Evolutionary conservation across 2,329 filamentous ascomycete species (phyloP).

Genomic region (Botrytis sinoallii): DNA sequence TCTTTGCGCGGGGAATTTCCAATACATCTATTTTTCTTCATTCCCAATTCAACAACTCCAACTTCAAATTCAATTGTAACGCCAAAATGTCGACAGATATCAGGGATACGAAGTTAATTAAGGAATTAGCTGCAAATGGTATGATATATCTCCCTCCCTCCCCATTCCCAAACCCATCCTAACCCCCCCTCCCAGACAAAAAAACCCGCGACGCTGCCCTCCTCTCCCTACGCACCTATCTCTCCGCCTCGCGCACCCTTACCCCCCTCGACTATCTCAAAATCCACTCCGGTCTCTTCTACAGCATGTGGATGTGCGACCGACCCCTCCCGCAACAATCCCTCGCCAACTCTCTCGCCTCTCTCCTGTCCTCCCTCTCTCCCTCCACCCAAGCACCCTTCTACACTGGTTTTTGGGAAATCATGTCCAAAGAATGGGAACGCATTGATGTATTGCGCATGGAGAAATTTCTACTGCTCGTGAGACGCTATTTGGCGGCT

Average conservation of each 20-base stretch:
- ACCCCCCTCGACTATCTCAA: constrained; percentile 72
- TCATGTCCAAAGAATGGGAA: constrained; percentile 66
- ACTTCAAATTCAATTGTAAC: not conserved
- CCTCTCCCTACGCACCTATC: constrained; percentile 72
- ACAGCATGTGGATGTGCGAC: constrained; percentile 91
- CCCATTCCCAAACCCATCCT: not conserved
- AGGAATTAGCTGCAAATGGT: constrained; percentile 40
- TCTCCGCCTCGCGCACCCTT: constrained; percentile 59
- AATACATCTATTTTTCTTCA: not conserved
- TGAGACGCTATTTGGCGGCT: constrained; percentile 74
- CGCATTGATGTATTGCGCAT: constrained; percentile 72
- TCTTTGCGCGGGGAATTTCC: not conserved
- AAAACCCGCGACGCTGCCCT: constrained; percentile 75
- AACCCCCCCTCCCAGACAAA: constrained; percentile 55
- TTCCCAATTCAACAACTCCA: not conserved
- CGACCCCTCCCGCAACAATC: constrained; percentile 82
- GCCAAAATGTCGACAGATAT: constrained; percentile 33
- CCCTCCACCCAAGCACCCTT: constrained; percentile 44
- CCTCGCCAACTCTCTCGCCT: constrained; percentile 74
- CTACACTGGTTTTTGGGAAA: constrained; percentile 68
- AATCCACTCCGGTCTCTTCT: constrained; percentile 94
- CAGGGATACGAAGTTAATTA: constrained; percentile 38
- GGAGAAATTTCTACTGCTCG: constrained; percentile 89
- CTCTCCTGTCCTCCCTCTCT: constrained; percentile 60
- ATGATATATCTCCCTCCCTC: not conserved